A percentile compares a stretch with the other conserved stretches of the same genome.
Evolutionary conservation across 176 grass and related monocot species (phyloP).

Genomic region (Bolboschoenus planiculmis): DNA sequence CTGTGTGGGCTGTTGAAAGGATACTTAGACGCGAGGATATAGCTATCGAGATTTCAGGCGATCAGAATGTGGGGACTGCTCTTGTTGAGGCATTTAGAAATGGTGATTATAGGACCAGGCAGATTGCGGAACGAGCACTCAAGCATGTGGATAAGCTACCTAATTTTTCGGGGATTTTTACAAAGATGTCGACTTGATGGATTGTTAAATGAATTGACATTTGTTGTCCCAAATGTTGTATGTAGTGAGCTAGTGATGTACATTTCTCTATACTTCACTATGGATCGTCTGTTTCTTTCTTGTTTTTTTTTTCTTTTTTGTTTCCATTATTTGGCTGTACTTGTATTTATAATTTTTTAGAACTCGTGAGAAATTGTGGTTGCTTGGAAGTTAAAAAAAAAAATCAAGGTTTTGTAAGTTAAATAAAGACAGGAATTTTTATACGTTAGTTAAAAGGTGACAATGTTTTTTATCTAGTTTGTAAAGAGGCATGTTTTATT

Average conservation of each 20-base stretch:
- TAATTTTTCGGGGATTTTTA: slow-evolving; percentile 94
- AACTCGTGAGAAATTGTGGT: neutral
- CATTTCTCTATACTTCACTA: slow-evolving; percentile 16
- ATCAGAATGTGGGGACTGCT: slow-evolving; percentile 86
- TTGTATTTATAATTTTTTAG: slow-evolving; percentile 1
- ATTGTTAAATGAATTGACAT: neutral
- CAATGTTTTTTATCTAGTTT: neutral
- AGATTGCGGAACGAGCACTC: slow-evolving; percentile 81
- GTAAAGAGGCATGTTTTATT: no score
- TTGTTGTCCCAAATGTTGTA: neutral
- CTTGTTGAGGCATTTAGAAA: slow-evolving; percentile 90
- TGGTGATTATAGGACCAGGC: slow-evolving; percentile 78
- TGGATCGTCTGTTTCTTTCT: neutral
- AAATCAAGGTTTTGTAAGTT: neutral
- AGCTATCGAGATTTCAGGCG: slow-evolving; percentile 76
- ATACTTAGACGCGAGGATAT: slow-evolving; percentile 72
- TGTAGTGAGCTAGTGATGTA: slow-evolving; percentile 13
- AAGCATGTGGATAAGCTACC: slow-evolving; percentile 97
- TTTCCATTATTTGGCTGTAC: slow-evolving; percentile 14
- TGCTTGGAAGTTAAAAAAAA: neutral
- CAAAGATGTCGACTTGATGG: slow-evolving; percentile 50
- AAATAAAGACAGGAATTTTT: neutral
- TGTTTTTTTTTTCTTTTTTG: neutral
- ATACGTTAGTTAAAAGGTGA: neutral
- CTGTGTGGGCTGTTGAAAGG: slow-evolving; percentile 90